A percentile compares a stretch with the other conserved stretches of the same genome.
Evolutionary conservation across 768 basidiomycete genomes (phyloP).

Genomic region (Tremella fuciformis): DNA sequence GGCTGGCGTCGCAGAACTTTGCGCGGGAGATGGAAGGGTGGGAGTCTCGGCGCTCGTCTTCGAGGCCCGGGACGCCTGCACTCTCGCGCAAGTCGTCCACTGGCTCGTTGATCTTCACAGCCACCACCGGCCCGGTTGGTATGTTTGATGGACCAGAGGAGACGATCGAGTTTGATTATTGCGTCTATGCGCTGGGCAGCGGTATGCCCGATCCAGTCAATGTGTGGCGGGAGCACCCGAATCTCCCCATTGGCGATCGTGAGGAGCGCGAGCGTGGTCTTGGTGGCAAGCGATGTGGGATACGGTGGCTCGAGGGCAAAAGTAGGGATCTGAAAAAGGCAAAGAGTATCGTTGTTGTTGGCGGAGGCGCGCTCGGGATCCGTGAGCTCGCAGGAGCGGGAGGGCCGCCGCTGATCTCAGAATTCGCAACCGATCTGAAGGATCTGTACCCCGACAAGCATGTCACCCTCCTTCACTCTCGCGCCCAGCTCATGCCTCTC

Average conservation of each 20-base stretch:
- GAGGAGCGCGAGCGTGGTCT: slow-evolving; percentile 15
- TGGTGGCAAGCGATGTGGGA: slow-evolving; percentile 44
- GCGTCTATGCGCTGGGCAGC: slow-evolving; percentile 49
- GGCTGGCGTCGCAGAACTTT: too few relatives aligned
- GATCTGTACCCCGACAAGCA: slow-evolving; percentile 48
- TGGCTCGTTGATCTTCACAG: too few relatives aligned
- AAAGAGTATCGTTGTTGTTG: slow-evolving; percentile 50
- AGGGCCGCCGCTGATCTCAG: slow-evolving; percentile 14
- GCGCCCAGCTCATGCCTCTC: slow-evolving; percentile 47
- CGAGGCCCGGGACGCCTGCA: background rate
- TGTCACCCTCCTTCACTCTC: slow-evolving; percentile 53
- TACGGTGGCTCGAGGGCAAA: slow-evolving; percentile 45
- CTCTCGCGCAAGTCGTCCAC: background rate
- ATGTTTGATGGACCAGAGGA: slow-evolving; percentile 38
- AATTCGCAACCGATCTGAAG: slow-evolving; percentile 53
- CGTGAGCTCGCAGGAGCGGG: slow-evolving; percentile 27
- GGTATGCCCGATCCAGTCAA: slow-evolving; percentile 50
- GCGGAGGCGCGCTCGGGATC: slow-evolving; percentile 54
- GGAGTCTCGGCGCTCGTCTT: background rate
- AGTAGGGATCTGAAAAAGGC: slow-evolving; percentile 39
- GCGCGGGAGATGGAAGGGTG: background rate
- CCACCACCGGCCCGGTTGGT: slow-evolving; percentile 4
- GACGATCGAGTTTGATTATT: slow-evolving; percentile 47
- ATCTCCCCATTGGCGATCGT: slow-evolving; percentile 16
- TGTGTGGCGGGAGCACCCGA: slow-evolving; percentile 39